Evolutionary conservation across 2,329 filamentous ascomycete species (phyloP).

Genomic region (Verticillium isaacii): DNA sequence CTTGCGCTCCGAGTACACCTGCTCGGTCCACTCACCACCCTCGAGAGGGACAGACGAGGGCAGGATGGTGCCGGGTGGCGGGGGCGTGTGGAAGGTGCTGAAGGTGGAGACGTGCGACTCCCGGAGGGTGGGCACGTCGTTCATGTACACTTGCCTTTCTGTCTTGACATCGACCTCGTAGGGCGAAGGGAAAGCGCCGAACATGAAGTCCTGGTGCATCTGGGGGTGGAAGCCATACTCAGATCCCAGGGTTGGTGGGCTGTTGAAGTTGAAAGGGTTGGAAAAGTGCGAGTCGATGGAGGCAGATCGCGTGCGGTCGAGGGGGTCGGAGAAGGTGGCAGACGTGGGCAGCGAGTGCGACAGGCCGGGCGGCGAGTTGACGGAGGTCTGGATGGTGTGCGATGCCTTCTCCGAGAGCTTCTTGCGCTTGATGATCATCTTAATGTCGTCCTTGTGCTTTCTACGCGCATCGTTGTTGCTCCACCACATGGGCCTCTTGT

Average conservation of each 20-base stretch:
- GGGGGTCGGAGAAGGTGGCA: slow-evolving; percentile 71
- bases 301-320: slow-evolving; percentile 67
- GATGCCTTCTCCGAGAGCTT: slow-evolving; percentile 86
- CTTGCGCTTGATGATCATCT: slow-evolving; percentile 95
- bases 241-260: slow-evolving; percentile 41
- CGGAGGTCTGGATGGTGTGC: slow-evolving; percentile 47
- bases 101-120: slow-evolving; percentile 91
- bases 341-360: slow-evolving; percentile 79
- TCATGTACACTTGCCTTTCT: slow-evolving; percentile 88
- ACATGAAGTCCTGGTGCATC: slow-evolving; percentile 59
- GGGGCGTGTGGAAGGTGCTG: slow-evolving; percentile 81
- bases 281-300: slow-evolving; percentile 79
- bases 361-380: slow-evolving; percentile 69
- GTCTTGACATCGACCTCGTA: slow-evolving; percentile 97
- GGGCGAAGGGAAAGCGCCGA: slow-evolving; percentile 57
- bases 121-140: slow-evolving; percentile 77
- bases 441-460: slow-evolving; percentile 90
- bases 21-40: slow-evolving; percentile 65
- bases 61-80: slow-evolving; percentile 62
- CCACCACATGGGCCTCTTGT: slow-evolving; percentile 97
- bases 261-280: slow-evolving; percentile 69
- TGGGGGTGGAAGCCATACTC: slow-evolving; percentile 60
- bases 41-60: slow-evolving; percentile 53
- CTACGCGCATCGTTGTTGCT: slow-evolving; percentile 83
- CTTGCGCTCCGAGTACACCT: slow-evolving; percentile 61